Evolutionary conservation across 148 eudicot species (phyloP), one percentile per base, ranked within the genome.

Genomic region (Fagopyrum tataricum): DNA sequence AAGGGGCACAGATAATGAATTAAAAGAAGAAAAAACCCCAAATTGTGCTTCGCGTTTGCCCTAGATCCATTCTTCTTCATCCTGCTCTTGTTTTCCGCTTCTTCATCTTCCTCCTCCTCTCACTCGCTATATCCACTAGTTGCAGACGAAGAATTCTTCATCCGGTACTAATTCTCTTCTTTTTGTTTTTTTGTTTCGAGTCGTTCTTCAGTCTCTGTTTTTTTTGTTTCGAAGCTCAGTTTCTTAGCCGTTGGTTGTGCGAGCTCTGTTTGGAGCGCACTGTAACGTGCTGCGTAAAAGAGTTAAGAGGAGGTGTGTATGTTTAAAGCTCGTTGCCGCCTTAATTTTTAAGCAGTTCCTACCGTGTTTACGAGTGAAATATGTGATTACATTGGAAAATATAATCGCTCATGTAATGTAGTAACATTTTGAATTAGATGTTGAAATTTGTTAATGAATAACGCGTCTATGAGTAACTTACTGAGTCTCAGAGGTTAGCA

Each of bases 1-100:
- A 37, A 64, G 20, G 43, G 69, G 69, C 69, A 64, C 42, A 64
- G 69, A 64, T 64, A 64, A 64, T 18, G 69, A 64, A 64, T 64
- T 64, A 64, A 64, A 64, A 64, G 10, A 64, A 64, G 44, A 64
- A 17, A 64, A 64, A 64, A 15, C 69, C 69, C 69, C 69, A 64
- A 64, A 31, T 31, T 39, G 20, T 37, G 44, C 4, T 37, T 64
- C 69, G 69, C n/a, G 26, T 18, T 64, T 59, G 66, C 66, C 66
- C 66, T 59, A 58, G 66, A 58, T 58, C 66, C 24, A 31, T 23
- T 14, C 24, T 55, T 4, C 26, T 55, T 31, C 37, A 6, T 47
- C 51, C 11, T 14, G 51, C 37, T 47, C 3, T 52, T n/a, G 8
- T 52, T 14, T 59, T 59, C 67, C 10, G 12, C 37, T 64, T 64